These are phyloP conservation scores for Trichocladium uniseriatum DNA, from an alignment of 495 filamentous ascomycete genomes.

Conservation along the genomic window DNA sequence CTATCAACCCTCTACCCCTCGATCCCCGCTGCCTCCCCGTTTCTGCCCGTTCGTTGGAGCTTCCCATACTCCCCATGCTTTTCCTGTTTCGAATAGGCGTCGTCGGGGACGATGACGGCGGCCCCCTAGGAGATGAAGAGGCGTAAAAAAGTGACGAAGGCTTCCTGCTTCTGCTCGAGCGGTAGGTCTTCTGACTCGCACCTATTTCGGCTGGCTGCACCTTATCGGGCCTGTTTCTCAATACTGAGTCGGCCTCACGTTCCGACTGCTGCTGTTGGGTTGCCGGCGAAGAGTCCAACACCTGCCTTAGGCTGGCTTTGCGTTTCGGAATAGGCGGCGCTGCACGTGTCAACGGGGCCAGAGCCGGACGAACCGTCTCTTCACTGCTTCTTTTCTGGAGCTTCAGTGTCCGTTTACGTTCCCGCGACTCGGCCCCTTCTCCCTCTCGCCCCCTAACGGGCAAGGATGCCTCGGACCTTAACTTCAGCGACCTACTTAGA, in stretches of 20 bases:
- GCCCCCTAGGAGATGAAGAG: neutral
- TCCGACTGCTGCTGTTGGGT: neutral
- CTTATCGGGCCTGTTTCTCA: too few relatives aligned
- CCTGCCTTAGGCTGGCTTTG: conserved; percentile 21
- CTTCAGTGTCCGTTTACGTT: neutral
- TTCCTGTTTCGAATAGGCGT: neutral
- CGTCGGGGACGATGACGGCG: neutral
- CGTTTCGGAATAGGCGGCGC: conserved; percentile 26
- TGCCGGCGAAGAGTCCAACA: neutral
- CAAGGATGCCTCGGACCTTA: neutral
- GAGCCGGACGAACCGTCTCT: conserved; percentile 2
- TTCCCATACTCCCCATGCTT: neutral
- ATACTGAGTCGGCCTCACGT: neutral
- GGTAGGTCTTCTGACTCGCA: neutral
- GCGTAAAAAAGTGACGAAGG: neutral
- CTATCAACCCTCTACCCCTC: neutral
- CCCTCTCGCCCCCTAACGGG: too few relatives aligned
- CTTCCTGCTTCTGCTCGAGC: neutral
- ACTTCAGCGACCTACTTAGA: neutral
- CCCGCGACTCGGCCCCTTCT: neutral
- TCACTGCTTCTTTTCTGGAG: conserved; percentile 2
- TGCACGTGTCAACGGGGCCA: conserved; percentile 6
- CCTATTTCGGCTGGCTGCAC: too few relatives aligned
- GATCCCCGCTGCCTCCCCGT: neutral
- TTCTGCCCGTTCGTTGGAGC: neutral